Evolutionary conservation across 192 early-diverging fungal species (phyloP).

Genomic region (Backusella morwellensis): DNA sequence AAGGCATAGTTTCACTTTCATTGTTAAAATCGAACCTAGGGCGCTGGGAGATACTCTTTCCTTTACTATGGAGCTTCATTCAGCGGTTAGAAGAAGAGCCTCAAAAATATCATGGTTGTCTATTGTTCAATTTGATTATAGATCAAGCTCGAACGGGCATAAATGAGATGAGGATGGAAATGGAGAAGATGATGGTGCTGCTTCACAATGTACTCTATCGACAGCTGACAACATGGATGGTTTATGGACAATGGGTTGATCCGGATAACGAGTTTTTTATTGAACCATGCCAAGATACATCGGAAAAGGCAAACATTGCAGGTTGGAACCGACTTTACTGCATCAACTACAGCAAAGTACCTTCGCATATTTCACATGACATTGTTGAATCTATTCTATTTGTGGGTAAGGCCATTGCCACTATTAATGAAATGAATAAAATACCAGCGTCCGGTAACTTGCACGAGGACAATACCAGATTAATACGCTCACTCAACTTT

Average conservation of each 20-base stretch:
- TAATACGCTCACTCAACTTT: not conserved
- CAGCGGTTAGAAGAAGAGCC: slow-evolving; percentile 35
- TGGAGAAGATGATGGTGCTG: slow-evolving; percentile 44
- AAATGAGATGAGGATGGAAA: slow-evolving; percentile 44
- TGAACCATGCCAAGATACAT: not conserved
- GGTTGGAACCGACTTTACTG: slow-evolving; percentile 50
- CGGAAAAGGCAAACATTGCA: slow-evolving; percentile 4
- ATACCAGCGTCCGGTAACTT: not conserved
- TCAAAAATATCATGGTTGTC: slow-evolving; percentile 40
- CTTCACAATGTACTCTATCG: slow-evolving; percentile 53
- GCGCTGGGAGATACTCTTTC: slow-evolving; percentile 53
- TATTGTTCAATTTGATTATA: slow-evolving; percentile 50
- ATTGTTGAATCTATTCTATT: slow-evolving; percentile 66
- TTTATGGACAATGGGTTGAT: slow-evolving; percentile 64
- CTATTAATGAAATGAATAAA: slow-evolving; percentile 38
- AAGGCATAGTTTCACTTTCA: slow-evolving; percentile 43
- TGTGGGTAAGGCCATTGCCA: slow-evolving; percentile 64
- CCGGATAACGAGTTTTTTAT: slow-evolving; percentile 70
- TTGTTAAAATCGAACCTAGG: slow-evolving; percentile 39
- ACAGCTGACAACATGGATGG: slow-evolving; percentile 63
- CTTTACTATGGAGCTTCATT: slow-evolving; percentile 42
- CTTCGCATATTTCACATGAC: slow-evolving; percentile 46
- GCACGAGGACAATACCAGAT: not conserved
- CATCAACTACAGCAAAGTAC: slow-evolving; percentile 44
- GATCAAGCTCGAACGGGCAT: slow-evolving; percentile 52